A percentile compares a stretch with the other conserved stretches of the same genome.
phyloP scores from a whole-genome alignment of 1,284 basidiomycete genomes.

The Trametes polyzona region DNA sequence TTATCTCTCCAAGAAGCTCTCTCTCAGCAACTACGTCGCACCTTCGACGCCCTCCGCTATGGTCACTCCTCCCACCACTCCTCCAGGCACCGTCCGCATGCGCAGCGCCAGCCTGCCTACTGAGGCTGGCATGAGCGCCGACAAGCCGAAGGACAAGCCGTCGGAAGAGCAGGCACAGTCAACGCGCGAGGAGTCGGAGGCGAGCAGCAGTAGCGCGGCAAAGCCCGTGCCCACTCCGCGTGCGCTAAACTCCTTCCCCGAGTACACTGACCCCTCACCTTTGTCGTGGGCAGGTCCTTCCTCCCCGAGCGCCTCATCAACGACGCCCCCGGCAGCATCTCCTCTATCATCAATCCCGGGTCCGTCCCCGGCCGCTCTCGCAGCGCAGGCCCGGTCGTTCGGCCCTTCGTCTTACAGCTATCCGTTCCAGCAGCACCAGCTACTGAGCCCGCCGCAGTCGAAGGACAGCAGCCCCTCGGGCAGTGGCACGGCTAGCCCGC shows the following conservation, averaged over 20 bases:
- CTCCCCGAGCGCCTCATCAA: slow-evolving; percentile 16
- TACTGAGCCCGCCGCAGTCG: slow-evolving; percentile 29
- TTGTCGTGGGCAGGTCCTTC: slow-evolving; percentile 10
- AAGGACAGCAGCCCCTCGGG: slow-evolving; percentile 22
- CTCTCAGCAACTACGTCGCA: slow-evolving; percentile 52
- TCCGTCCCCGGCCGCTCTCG: slow-evolving; percentile 15
- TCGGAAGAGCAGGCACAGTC: no score
- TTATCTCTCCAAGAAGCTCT: slow-evolving; percentile 43
- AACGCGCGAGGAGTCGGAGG: slow-evolving; percentile 14
- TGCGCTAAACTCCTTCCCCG: slow-evolving; percentile 11
- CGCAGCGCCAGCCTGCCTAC: slow-evolving; percentile 25
- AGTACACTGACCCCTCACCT: neutral
- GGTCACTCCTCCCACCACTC: slow-evolving; percentile 36
- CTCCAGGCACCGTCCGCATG: slow-evolving; percentile 24
- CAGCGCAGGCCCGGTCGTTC: slow-evolving; percentile 13
- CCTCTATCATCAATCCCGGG: slow-evolving; percentile 23
- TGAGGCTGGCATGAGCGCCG: slow-evolving; percentile 20
- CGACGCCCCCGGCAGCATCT: slow-evolving; percentile 8
- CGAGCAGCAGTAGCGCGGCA: neutral
- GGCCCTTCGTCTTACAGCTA: slow-evolving; percentile 16
- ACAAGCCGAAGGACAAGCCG: slow-evolving; percentile 18
- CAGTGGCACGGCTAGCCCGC: slow-evolving; percentile 21
- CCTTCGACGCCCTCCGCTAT: slow-evolving; percentile 16
- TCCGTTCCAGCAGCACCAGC: slow-evolving; percentile 19
- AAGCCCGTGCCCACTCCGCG: slow-evolving; percentile 5